Conservation (phyloP, 2,329 filamentous ascomycete genomes). For the Alternaria ventricosa region DNA sequence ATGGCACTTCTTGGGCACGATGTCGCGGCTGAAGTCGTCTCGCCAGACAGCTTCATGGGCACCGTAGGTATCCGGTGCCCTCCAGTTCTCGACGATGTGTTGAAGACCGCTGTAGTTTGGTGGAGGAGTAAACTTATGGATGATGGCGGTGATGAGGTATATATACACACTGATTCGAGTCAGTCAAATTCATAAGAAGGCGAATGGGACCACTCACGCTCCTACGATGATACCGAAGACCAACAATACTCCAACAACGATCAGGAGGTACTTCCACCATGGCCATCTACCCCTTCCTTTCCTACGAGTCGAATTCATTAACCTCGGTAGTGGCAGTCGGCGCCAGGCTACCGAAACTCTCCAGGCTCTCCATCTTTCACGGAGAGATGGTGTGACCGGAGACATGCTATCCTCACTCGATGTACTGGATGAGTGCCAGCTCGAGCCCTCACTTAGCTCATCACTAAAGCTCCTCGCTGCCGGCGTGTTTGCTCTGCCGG, state of each 20-base stretch:
- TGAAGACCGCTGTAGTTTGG: conserved; percentile 29
- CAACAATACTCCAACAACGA: conserved; percentile 13
- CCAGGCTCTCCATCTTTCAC: too few relatives aligned
- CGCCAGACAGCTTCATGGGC: conserved; percentile 37
- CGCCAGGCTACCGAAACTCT: too few relatives aligned
- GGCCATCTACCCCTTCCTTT: too few relatives aligned
- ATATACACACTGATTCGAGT: conserved; percentile 31
- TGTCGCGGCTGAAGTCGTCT: conserved; percentile 48
- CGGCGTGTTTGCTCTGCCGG: too few relatives aligned
- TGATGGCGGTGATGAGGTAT: conserved; percentile 26
- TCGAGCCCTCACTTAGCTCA: too few relatives aligned
- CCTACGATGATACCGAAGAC: conserved; percentile 24
- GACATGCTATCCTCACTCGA: too few relatives aligned
- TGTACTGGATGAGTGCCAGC: too few relatives aligned
- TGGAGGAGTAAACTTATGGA: conserved; percentile 29
- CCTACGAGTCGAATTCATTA: too few relatives aligned
- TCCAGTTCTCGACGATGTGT: conserved; percentile 32
- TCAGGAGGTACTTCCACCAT: neutral
- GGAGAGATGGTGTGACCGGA: too few relatives aligned
- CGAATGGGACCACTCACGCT: conserved; percentile 15
- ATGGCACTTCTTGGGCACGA: conserved; percentile 47
- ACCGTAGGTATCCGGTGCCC: conserved; percentile 29
- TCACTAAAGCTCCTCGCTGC: too few relatives aligned
- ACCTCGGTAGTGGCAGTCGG: too few relatives aligned
- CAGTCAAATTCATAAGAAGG: neutral